Percentiles rank a stretch among this genome's conserved stretches.
phyloP scores from a whole-genome alignment of 345 rosid genomes.

The Populus pruinosa region DNA sequence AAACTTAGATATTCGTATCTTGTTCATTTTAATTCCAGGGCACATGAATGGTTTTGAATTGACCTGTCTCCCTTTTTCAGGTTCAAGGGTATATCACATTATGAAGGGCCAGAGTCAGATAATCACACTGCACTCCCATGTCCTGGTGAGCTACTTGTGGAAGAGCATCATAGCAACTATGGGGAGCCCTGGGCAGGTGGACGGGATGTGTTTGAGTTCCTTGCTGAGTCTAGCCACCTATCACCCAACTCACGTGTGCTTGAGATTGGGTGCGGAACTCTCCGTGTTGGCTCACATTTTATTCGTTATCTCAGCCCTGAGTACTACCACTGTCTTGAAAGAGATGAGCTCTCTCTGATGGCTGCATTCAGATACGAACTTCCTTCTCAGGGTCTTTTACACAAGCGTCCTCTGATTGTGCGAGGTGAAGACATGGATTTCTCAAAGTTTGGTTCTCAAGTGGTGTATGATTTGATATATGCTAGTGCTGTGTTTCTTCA shows the following conservation, averaged over 20 bases:
- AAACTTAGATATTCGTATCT: background rate
- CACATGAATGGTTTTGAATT: background rate
- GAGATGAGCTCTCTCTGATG: constrained; percentile 93
- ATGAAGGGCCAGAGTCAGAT: constrained; percentile 48
- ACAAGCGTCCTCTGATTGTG: constrained; percentile 77
- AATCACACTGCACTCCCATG: constrained; percentile 82
- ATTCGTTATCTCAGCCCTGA: constrained; percentile 63
- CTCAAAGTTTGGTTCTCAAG: constrained; percentile 56
- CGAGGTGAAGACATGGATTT: constrained; percentile 94
- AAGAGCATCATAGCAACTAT: constrained; percentile 91
- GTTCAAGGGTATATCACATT: constrained; percentile 85
- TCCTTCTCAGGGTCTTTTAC: constrained; percentile 85
- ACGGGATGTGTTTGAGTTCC: constrained; percentile 86
- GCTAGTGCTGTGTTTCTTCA: constrained; percentile 98
- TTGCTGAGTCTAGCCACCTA: constrained; percentile 53
- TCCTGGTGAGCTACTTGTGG: constrained; percentile 88
- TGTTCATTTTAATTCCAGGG: background rate
- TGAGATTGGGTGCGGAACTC: constrained; percentile 95
- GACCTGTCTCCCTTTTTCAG: constrained; percentile 32
- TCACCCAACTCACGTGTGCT: constrained; percentile 60
- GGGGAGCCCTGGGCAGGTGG: constrained; percentile 99
- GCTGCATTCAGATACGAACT: constrained; percentile 93
- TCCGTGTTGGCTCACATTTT: constrained; percentile 92
- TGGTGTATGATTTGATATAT: constrained; percentile 73
- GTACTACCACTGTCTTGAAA: constrained; percentile 84